These are phyloP conservation scores for Termitomyces sp. DNA, from an alignment of 768 basidiomycete genomes.

Conservation along the genomic window DNA sequence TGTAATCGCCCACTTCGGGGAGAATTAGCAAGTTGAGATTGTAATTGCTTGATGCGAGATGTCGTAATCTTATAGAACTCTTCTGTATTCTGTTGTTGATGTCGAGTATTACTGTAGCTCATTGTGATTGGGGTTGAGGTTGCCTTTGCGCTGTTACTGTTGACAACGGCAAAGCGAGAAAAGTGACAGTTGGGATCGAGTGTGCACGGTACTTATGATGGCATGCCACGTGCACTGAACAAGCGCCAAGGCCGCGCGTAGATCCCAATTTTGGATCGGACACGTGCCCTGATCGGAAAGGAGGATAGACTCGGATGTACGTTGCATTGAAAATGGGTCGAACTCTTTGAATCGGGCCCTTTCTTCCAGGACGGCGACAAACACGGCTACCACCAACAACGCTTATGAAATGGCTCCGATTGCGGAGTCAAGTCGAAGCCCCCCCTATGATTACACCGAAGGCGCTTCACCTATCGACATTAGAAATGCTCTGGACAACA, in stretches of 20 bases:
- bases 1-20: slow-evolving; percentile 55
- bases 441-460: slow-evolving; percentile 73
- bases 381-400: slow-evolving; percentile 19
- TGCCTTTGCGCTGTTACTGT: too few relatives aligned
- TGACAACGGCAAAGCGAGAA: too few relatives aligned
- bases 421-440: slow-evolving; percentile 28
- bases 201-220: too few relatives aligned
- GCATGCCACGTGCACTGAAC: too few relatives aligned
- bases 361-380: neutral
- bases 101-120: slow-evolving; percentile 34
- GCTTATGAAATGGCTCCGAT: slow-evolving; percentile 39
- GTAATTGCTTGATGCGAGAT: slow-evolving; percentile 65
- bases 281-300: neutral
- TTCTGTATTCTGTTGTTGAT: slow-evolving; percentile 29
- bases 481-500: slow-evolving; percentile 49
- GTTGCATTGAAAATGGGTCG: neutral
- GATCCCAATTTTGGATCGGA: too few relatives aligned
- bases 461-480: slow-evolving; percentile 81
- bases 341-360: neutral
- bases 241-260: too few relatives aligned
- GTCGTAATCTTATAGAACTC: slow-evolving; percentile 58
- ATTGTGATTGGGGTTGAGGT: slow-evolving; percentile 17
- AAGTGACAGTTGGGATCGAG: too few relatives aligned
- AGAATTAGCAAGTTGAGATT: slow-evolving; percentile 56
- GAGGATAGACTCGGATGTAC: too few relatives aligned